phyloP scores from a whole-genome alignment of 352 stramenopile species.

The Aphanomyces stellatus region DNA sequence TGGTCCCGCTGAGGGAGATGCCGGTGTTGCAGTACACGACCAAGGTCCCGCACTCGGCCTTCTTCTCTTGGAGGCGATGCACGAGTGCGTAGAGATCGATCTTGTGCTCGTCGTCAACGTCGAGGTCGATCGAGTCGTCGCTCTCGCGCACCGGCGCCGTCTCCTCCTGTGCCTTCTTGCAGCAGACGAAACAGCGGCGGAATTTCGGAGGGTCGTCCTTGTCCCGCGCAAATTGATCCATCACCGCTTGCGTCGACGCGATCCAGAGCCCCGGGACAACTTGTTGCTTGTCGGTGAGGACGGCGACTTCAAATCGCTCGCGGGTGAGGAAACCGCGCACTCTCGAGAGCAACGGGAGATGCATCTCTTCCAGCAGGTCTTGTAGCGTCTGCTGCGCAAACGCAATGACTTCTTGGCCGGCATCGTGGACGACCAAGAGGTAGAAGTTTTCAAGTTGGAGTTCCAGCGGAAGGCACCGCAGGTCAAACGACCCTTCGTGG shows the following conservation, averaged over 20 bases:
- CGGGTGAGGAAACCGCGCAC: not conserved
- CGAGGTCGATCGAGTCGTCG: constrained; percentile 1
- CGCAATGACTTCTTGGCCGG: constrained; percentile 4
- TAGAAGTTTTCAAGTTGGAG: constrained; percentile 16
- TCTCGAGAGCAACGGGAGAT: not conserved
- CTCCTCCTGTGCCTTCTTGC: not conserved
- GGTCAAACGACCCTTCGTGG: not conserved
- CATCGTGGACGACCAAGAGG: not conserved
- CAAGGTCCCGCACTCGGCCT: not conserved
- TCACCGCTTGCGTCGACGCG: not conserved
- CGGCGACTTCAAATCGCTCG: not conserved
- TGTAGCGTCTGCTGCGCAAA: not conserved
- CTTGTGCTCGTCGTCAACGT: not conserved
- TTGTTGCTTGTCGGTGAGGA: constrained; percentile 15
- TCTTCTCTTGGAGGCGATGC: not conserved
- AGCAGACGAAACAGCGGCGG: not conserved
- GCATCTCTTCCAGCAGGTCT: not conserved
- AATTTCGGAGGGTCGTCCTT: not conserved
- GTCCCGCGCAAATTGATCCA: not conserved
- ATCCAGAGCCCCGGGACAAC: constrained; percentile 1
- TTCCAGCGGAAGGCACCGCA: not conserved
- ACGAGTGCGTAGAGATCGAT: not conserved
- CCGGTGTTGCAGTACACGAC: constrained; percentile 6
- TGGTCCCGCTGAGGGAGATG: not conserved
- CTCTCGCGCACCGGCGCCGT: not conserved